Conservation (phyloP, 2,329 filamentous ascomycete genomes). For the Alternaria longipes region DNA sequence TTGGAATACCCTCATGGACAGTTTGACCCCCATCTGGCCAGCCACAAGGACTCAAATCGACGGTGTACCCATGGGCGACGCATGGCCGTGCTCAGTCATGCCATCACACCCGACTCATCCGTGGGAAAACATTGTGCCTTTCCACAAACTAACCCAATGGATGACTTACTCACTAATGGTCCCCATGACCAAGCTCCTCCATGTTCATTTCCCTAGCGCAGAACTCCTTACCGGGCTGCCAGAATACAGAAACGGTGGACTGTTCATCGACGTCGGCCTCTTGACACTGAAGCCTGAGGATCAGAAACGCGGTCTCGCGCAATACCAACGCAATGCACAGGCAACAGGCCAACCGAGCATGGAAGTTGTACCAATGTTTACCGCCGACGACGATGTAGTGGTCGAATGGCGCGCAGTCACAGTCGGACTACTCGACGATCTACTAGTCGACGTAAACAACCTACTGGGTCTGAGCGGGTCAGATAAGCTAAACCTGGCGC, state of each 20-base stretch:
- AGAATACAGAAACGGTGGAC: slow-evolving; percentile 90
- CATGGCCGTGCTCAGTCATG: slow-evolving; percentile 89
- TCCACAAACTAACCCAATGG: slow-evolving; percentile 93
- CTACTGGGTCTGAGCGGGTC: slow-evolving; percentile 73
- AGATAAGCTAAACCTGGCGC: slow-evolving; percentile 78
- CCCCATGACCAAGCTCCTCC: slow-evolving; percentile 82
- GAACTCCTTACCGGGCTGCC: slow-evolving; percentile 89
- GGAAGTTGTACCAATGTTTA: slow-evolving; percentile 78
- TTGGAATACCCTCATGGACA: slow-evolving; percentile 90
- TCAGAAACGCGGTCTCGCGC: slow-evolving; percentile 73
- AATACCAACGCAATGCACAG: slow-evolving; percentile 74
- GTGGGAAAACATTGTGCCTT: slow-evolving; percentile 86
- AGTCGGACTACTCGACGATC: slow-evolving; percentile 76
- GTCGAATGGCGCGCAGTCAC: slow-evolving; percentile 82
- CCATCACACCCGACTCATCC: slow-evolving; percentile 74
- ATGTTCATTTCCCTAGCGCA: slow-evolving; percentile 80
- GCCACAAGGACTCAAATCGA: slow-evolving; percentile 85
- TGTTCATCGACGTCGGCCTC: slow-evolving; percentile 86
- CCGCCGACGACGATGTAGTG: slow-evolving; percentile 77
- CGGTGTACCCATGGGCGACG: slow-evolving; percentile 86
- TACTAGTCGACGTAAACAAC: slow-evolving; percentile 74
- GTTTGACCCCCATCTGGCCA: slow-evolving; percentile 88
- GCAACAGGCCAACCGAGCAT: slow-evolving; percentile 75
- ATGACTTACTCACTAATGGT: slow-evolving; percentile 93
- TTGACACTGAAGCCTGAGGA: slow-evolving; percentile 78